Base-by-base conservation (phyloP, 1,139 yeast genomes). In the Blastobotrys malaysiensis region DNA sequence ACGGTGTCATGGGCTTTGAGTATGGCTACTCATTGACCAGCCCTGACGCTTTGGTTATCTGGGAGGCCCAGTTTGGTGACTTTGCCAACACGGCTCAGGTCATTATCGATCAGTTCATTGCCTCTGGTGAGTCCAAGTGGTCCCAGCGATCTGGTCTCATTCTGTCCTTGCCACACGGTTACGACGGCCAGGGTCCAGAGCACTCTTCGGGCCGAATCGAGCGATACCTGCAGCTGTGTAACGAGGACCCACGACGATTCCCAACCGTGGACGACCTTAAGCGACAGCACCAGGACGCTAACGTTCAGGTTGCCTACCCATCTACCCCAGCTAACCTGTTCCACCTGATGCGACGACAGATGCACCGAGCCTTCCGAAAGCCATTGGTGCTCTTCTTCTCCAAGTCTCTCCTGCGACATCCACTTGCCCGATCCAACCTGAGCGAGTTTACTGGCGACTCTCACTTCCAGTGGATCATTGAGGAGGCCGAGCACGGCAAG, bases 11-110 rank as follows among this genome's bases (percentile, higher is more conserved):
- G 91, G 98, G 99, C 64, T 95, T 89, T 73, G 99, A 95, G 77
- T 95, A 95, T 71, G 99, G 99, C 76, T 95, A 93, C 79, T 93
- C 99, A 9, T 81, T 95, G 74, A 88, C 97, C 59, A 88, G 96
- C 52, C 99, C 99, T 61, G 97, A 93, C 71, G 93, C 97, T 55
- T 82, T 88, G 59, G 98, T 93, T 56, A 86, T 87, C 78, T 95
- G 99, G 99, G 99, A 95, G 78, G 99, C 99, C 55, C 99, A 95
- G 79, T 95, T 95, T 67, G 99, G 99, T 82, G 99, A 95, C 77
- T 95, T 95, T 67, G 99, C 99, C 68, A 95, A 95, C 80, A 93
- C 98, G 65, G 99, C 97, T 31, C 99, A 95, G 79, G 98, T 95
- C 62, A 86, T 95, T 65, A 81, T 89, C 66, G 99, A 95, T 75